A percentile compares a stretch with the other conserved stretches of the same genome.
Evolutionary conservation across 1,139 yeast species (phyloP).

Genomic region (Groenewaldozyma sp.): DNA sequence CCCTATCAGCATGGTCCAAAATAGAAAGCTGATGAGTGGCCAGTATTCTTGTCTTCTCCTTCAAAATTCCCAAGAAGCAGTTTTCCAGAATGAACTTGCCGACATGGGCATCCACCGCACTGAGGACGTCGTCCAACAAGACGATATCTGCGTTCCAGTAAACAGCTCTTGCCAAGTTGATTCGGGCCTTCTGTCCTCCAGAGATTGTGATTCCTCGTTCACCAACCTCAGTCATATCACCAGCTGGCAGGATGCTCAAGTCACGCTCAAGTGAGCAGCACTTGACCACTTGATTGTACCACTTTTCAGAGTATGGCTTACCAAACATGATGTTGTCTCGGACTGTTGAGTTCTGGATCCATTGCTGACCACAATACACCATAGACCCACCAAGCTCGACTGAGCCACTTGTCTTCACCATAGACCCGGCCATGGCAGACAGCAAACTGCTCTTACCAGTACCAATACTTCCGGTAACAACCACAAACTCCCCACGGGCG

Average conservation of each 20-base stretch:
- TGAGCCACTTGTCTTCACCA: conserved; percentile 43
- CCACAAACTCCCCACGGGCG: conserved; percentile 50
- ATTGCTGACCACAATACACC: conserved; percentile 49
- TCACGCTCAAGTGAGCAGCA: conserved; percentile 66
- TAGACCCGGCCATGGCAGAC: conserved; percentile 52
- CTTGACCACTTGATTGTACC: conserved; percentile 47
- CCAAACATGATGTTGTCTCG: conserved; percentile 73
- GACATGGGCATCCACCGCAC: conserved; percentile 90
- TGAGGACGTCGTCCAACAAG: conserved; percentile 73
- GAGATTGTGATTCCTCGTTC: conserved; percentile 87
- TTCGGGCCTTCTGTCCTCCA: conserved; percentile 90
- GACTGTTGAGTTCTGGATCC: conserved; percentile 82
- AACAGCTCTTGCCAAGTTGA: conserved; percentile 76
- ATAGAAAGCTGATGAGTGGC: conserved; percentile 81
- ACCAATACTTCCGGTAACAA: conserved; percentile 64
- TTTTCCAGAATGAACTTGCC: conserved; percentile 72
- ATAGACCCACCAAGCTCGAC: conserved; percentile 34
- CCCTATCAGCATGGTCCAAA: conserved; percentile 57
- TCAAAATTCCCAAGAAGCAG: conserved; percentile 53
- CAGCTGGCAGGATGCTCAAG: conserved; percentile 62
- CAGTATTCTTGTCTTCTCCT: conserved; percentile 56
- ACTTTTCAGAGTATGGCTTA: conserved; percentile 41
- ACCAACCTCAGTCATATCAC: conserved; percentile 82
- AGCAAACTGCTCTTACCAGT: conserved; percentile 61
- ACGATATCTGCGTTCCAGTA: conserved; percentile 61